Evolutionary conservation across 1,284 basidiomycete genomes (phyloP), one percentile per base, ranked within the genome.

Genomic region (Trametes hirsuta): DNA sequence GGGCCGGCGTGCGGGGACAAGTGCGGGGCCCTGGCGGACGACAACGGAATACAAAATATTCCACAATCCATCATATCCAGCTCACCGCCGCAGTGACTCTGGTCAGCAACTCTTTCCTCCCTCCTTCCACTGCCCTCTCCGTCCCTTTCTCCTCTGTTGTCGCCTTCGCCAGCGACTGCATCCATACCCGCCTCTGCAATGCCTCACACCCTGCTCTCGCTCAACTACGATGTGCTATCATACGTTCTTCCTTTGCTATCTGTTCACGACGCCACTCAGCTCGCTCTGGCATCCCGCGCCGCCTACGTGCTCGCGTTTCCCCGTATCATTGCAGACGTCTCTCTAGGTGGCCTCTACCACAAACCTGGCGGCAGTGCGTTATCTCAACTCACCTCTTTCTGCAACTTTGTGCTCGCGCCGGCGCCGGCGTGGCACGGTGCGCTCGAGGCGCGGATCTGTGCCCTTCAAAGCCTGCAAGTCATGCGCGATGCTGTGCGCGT

Each of bases 211-310:
- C 56, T 67, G 18, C 59, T 67, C 36, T 18, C 50, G 25, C 64
- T 67, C 56, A 65, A 65, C 47, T 64, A 64, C 58, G 66, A 67
- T 50, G 62, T 67, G 15, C 64, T 67, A 48, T 49, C 57, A 9
- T 47, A 52, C 30, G 55, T 67, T 37, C 62, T 67, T 21, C n/a
- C 47, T 6, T 60, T 57, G 15, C 40, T 67, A 47, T 58, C 64
- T 40, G 30, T 60, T 8, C 47, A 47, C 47, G 64, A 64, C 42
- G 62, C 64, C 44, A 52, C 55, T 1, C 62, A 59, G 45, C 64
- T 65, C 42, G 62, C 60, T 18, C 56, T 67, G 40, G 58, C 64
- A 8, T 64, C 52, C 6, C 65, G 62, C 41, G 45, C 54, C 25
- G 59, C 62, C 34, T 66, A 66, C 42, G 50, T 48, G 5, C 40